Evolutionary conservation across 2,329 filamentous ascomycete species (phyloP).

Genomic region (Penicillium sp.): DNA sequence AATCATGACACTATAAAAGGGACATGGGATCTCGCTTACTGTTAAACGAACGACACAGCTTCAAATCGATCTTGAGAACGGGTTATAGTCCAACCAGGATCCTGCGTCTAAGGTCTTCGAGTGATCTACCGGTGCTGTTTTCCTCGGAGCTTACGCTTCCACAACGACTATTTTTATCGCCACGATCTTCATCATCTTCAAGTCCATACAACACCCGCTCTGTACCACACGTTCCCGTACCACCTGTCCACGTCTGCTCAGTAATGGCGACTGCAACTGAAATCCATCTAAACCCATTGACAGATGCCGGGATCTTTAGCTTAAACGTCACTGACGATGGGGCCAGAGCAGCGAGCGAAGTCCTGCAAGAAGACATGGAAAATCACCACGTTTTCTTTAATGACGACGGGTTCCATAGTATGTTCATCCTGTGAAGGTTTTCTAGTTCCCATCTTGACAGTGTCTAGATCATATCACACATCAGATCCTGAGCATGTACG

Average conservation of each 20-base stretch:
- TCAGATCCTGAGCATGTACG: constrained; percentile 72
- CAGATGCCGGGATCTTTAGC: constrained; percentile 48
- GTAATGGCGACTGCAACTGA: constrained; percentile 51
- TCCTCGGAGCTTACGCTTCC: not conserved
- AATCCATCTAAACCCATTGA: constrained; percentile 44
- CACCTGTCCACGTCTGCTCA: not conserved
- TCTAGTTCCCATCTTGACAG: constrained; percentile 8
- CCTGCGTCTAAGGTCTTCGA: not conserved
- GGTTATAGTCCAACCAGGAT: not conserved
- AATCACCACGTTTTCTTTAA: constrained; percentile 81
- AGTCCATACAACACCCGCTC: not conserved
- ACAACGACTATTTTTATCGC: constrained; percentile 1
- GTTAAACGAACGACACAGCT: not conserved
- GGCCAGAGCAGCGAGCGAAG: constrained; percentile 61
- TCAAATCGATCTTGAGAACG: not conserved
- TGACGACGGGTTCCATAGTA: constrained; percentile 66
- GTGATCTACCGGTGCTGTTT: not conserved
- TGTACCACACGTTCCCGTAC: not conserved
- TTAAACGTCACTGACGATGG: constrained; percentile 53
- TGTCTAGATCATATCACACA: constrained; percentile 70
- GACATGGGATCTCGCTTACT: not conserved
- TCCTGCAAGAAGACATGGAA: constrained; percentile 74
- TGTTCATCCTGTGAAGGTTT: constrained; percentile 2
- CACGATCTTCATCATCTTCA: not conserved
- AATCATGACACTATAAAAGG: constrained; percentile 5